These are phyloP conservation scores for Salix exigua DNA, from an alignment of 345 rosid species.

Conservation along the genomic window DNA sequence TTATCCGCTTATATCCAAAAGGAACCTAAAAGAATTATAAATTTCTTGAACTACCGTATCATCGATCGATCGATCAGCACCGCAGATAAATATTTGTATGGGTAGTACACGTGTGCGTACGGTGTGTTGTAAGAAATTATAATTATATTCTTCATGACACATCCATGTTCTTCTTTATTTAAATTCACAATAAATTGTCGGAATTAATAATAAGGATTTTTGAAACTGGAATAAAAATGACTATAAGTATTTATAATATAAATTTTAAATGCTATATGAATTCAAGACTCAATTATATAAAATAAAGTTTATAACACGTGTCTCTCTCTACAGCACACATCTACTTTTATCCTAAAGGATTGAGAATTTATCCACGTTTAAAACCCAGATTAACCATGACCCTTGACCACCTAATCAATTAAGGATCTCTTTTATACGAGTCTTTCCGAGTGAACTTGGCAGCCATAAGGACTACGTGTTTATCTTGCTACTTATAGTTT, in stretches of 20 bases:
- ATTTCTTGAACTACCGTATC: not conserved
- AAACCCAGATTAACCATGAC: not conserved
- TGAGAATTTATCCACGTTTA: not conserved
- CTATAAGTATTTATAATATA: too few species aligned
- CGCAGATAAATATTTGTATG: too few species aligned
- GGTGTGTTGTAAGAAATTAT: too few species aligned
- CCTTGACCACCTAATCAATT: not conserved
- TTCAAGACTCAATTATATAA: too few species aligned
- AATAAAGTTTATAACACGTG: too few species aligned
- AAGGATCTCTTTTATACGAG: not conserved
- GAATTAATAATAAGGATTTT: too few species aligned
- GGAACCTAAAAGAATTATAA: not conserved
- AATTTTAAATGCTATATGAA: too few species aligned
- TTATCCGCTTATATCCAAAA: conserved; percentile 15
- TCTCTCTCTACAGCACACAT: not conserved
- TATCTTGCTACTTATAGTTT: not conserved
- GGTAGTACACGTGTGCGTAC: too few species aligned
- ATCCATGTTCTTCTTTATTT: too few species aligned
- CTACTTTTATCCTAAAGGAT: not conserved
- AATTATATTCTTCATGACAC: too few species aligned
- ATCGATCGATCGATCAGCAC: not conserved
- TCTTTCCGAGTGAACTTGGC: not conserved
- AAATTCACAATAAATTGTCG: too few species aligned
- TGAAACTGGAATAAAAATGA: too few species aligned
- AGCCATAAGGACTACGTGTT: not conserved